phyloP scores from a whole-genome alignment of 1,284 basidiomycete species.

The Xanthoconium separans region DNA sequence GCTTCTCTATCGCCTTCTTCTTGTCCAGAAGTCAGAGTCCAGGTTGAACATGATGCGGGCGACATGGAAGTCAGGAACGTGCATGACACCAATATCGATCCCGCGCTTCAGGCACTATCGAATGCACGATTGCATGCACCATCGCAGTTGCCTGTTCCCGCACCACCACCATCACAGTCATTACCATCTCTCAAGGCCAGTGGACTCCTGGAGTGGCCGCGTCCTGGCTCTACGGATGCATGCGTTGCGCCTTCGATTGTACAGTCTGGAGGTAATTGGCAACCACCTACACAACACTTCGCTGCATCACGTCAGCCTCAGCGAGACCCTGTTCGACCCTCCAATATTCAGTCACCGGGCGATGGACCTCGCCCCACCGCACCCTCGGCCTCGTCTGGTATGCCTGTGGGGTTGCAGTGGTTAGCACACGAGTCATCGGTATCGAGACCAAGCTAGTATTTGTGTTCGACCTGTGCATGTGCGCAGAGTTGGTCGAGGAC shows the following conservation, averaged over 20 bases:
- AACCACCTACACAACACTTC: slow-evolving; percentile 25
- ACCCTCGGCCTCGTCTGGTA: slow-evolving; percentile 36
- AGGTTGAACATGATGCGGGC: slow-evolving; percentile 19
- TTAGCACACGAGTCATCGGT: slow-evolving; percentile 53
- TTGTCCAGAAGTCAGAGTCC: slow-evolving; percentile 21
- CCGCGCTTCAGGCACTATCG: slow-evolving; percentile 27
- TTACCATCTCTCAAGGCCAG: slow-evolving; percentile 72
- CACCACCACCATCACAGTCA: slow-evolving; percentile 29
- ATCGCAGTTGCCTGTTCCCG: slow-evolving; percentile 9
- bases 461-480: not conserved
- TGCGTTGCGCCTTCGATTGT: slow-evolving; percentile 8
- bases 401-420: slow-evolving; percentile 59
- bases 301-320: slow-evolving; percentile 17
- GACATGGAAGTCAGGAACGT: slow-evolving; percentile 27
- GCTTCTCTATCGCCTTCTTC: slow-evolving; percentile 13
- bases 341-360: slow-evolving; percentile 12
- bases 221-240: slow-evolving; percentile 22
- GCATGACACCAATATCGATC: slow-evolving; percentile 33
- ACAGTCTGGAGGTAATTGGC: slow-evolving; percentile 24
- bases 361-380: slow-evolving; percentile 24
- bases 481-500: not conserved
- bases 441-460: slow-evolving; percentile 25
- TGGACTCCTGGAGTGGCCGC: slow-evolving; percentile 59
- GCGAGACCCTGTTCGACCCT: slow-evolving; percentile 17
- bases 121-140: slow-evolving; percentile 18